Percentiles rank a stretch among this genome's conserved stretches.
These are phyloP conservation scores for Torulaspora microellipsoides DNA, from an alignment of 805 yeast species.

Conservation along the genomic window DNA sequence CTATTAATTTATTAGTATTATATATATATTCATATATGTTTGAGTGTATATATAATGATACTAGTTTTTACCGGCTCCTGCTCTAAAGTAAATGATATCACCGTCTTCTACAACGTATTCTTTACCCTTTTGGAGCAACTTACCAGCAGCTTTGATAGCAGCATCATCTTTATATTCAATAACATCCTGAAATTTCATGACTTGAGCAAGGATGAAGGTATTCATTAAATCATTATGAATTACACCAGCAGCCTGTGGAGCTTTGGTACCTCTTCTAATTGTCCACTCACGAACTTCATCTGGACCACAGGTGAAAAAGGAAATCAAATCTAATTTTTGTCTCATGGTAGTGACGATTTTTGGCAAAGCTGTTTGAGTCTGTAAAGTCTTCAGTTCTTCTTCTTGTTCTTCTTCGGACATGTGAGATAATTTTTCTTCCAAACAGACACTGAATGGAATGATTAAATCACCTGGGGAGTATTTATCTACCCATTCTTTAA, in stretches of 20 bases:
- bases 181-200: conserved; percentile 79
- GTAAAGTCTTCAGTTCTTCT: conserved; percentile 68
- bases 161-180: conserved; percentile 75
- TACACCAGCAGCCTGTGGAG: conserved; percentile 99
- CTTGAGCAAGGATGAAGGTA: conserved; percentile 91
- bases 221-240: conserved; percentile 93
- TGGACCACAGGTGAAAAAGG: conserved; percentile 94
- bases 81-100: conserved; percentile 85
- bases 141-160: conserved; percentile 82
- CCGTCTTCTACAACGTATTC: conserved; percentile 94
- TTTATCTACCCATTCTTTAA: conserved; percentile 83
- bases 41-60: not conserved
- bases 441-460: conserved; percentile 87
- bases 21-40: conserved; percentile 7
- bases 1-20: conserved; percentile 1
- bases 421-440: conserved; percentile 86
- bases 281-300: conserved; percentile 99
- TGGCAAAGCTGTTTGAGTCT: conserved; percentile 78
- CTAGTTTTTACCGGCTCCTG: conserved; percentile 85
- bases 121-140: conserved; percentile 87
- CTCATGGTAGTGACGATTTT: conserved; percentile 84
- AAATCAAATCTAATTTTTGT: conserved; percentile 75
- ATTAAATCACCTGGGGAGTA: conserved; percentile 72
- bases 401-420: conserved; percentile 80
- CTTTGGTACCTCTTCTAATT: conserved; percentile 81